phyloP scores from a whole-genome alignment of 2,329 filamentous ascomycete species.

The Gaeumannomyces tritici region DNA sequence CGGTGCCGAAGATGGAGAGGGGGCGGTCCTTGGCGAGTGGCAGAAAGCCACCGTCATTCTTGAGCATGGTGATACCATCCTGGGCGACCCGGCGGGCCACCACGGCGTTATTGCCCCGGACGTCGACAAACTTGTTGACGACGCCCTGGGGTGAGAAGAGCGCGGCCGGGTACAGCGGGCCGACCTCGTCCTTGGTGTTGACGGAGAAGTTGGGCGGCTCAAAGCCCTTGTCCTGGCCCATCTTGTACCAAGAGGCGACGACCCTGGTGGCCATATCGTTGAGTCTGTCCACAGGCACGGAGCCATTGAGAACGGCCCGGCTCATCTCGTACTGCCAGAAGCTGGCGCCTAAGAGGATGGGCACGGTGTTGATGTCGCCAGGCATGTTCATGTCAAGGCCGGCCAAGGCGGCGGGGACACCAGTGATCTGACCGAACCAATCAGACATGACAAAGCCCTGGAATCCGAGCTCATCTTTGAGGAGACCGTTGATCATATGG shows the following conservation, averaged over 20 bases:
- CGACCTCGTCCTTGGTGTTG: conserved; percentile 45
- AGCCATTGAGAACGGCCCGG: conserved; percentile 44
- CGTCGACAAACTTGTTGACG: conserved; percentile 62
- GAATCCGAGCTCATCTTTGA: conserved; percentile 75
- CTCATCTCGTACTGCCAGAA: conserved; percentile 49
- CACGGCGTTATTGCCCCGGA: conserved; percentile 40
- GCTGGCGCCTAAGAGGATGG: conserved; percentile 40
- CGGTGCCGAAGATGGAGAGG: conserved; percentile 44
- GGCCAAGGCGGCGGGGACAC: conserved; percentile 62
- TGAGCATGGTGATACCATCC: conserved; percentile 47
- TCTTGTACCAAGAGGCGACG: conserved; percentile 48
- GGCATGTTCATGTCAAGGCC: conserved; percentile 59
- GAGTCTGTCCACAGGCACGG: conserved; percentile 43
- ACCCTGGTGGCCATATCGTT: conserved; percentile 47
- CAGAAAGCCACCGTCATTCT: conserved; percentile 55
- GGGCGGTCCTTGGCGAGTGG: conserved; percentile 27
- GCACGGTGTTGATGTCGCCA: conserved; percentile 39
- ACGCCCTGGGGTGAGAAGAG: conserved; percentile 48
- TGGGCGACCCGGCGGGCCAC: conserved; percentile 44
- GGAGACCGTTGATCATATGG: conserved; percentile 61
- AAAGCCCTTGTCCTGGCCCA: conserved; percentile 49
- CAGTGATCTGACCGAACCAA: conserved; percentile 69
- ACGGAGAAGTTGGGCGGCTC: conserved; percentile 49
- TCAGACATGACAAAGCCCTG: conserved; percentile 76
- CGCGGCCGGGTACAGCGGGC: conserved; percentile 46